Conservation (phyloP, 2,329 filamentous ascomycete genomes). For the Stachybotrys echinatus region DNA sequence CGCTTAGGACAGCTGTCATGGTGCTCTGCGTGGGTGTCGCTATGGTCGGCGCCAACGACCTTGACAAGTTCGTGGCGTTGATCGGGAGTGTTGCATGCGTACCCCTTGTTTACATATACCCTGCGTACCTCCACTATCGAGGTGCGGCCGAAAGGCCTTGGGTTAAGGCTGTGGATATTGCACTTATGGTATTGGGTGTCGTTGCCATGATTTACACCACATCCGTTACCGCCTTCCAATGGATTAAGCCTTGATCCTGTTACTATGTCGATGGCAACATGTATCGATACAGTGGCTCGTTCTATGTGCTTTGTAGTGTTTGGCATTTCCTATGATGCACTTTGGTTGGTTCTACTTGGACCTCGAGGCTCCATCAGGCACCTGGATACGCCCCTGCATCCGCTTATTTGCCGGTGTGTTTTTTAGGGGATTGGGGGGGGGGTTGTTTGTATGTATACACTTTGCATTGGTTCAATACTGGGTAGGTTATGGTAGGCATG, state of each 20-base stretch:
- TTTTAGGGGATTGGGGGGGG: too few species aligned
- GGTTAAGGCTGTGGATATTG: slow-evolving; percentile 54
- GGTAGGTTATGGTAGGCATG: too few species aligned
- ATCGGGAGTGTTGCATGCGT: slow-evolving; percentile 72
- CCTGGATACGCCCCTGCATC: too few species aligned
- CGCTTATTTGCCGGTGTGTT: too few species aligned
- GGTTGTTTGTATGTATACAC: too few species aligned
- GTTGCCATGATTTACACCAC: slow-evolving; percentile 70
- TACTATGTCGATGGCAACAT: neutral
- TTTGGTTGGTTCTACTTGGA: too few species aligned
- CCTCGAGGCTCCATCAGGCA: too few species aligned
- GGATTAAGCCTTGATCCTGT: slow-evolving; percentile 17
- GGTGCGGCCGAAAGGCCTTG: slow-evolving; percentile 54
- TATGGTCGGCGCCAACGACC: slow-evolving; percentile 59
- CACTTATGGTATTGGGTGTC: slow-evolving; percentile 57
- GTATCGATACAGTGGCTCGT: neutral
- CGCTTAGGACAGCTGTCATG: slow-evolving; percentile 53
- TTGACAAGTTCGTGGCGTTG: slow-evolving; percentile 70
- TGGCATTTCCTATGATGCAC: too few species aligned
- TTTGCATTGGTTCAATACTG: too few species aligned
- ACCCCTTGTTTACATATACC: slow-evolving; percentile 73
- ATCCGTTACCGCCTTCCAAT: slow-evolving; percentile 45
- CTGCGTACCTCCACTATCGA: slow-evolving; percentile 64
- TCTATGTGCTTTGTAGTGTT: too few species aligned
- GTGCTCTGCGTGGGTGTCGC: slow-evolving; percentile 55